These are phyloP conservation scores for Paragyromitra xinjiangensis DNA, from an alignment of 495 filamentous ascomycete species.

Conservation along the genomic window DNA sequence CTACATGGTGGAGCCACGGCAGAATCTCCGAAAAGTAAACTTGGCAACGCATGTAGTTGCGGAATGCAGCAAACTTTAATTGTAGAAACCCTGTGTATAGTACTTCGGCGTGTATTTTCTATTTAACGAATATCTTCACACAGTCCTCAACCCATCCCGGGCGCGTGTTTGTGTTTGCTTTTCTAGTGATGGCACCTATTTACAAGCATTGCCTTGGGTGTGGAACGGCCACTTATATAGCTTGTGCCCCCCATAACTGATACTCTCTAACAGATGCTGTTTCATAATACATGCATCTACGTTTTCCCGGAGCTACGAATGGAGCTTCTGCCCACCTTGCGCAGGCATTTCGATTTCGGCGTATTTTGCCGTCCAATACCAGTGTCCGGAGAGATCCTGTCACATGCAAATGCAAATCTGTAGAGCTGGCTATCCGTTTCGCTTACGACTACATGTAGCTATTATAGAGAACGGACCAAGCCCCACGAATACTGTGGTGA, in stretches of 20 bases:
- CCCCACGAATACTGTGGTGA: too few relatives aligned
- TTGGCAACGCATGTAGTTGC: background rate
- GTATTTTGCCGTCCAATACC: background rate
- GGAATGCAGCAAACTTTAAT: background rate
- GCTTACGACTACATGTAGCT: background rate
- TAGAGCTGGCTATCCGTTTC: background rate
- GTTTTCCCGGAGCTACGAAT: background rate
- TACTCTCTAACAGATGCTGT: background rate
- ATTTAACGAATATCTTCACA: background rate
- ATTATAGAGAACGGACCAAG: background rate
- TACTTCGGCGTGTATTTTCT: background rate
- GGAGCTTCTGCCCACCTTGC: background rate
- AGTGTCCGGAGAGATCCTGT: background rate
- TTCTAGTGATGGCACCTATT: background rate
- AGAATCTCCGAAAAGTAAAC: background rate
- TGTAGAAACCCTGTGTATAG: background rate
- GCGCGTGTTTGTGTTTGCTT: background rate
- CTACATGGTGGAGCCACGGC: background rate
- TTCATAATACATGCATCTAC: conserved; percentile 16
- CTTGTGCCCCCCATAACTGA: too few relatives aligned
- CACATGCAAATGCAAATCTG: background rate
- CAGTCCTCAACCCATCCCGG: background rate
- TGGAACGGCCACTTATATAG: conserved; percentile 3
- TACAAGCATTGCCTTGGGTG: background rate
- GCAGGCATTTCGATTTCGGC: background rate